Evolutionary conservation across 805 yeast genomes (phyloP), one percentile per base, ranked within the genome.

Genomic region (Brettanomyces sp.): DNA sequence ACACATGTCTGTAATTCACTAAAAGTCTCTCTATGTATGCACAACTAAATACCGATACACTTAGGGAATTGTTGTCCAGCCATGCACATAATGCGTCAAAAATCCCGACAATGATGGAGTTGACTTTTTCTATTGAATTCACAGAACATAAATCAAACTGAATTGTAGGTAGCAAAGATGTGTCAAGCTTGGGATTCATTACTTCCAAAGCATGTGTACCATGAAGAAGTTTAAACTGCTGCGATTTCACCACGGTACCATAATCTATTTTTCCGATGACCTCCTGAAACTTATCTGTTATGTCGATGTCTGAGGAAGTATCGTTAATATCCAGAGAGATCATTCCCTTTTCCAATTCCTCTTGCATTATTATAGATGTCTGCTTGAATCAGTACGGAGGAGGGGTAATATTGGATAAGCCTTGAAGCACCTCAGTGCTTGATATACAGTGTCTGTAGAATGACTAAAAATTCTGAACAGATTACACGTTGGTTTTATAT

Each of bases 181-280:
- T 79, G 59, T 91, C 99, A 54, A 91, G 69, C 50, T 76, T 77
- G 9, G 71, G 68, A 58, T 87, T 87, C 47, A 79, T 71, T 12
- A 82, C 73, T 60, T 90, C 98, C 49, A 88, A 66, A 0, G 98
- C 95, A 52, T 90, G 81, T 1, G 96, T 85, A 0, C 96, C 95
- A 54, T 87, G 88, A 50, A 83, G 69, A 41, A 91, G 69, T 45
- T 79, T 76, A 64, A 88, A 87, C 25, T 65, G 64, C 0, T 77
- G 73, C 8, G 76, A 70, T 53, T 79, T 79, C 4, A 77, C 76
- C 18, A 91, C 79, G 42, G 73, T 69, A 32, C 80, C 82, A 36
- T 74, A 72, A 14, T 45, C 44, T 9, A 62, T 49, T 25, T 47
- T 36, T 1, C 55, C 45, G 12, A 60, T 56, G 18, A 76, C 65